These are phyloP conservation scores for Tremella mesenterica DNA, from an alignment of 768 basidiomycete genomes.

Conservation along the genomic window DNA sequence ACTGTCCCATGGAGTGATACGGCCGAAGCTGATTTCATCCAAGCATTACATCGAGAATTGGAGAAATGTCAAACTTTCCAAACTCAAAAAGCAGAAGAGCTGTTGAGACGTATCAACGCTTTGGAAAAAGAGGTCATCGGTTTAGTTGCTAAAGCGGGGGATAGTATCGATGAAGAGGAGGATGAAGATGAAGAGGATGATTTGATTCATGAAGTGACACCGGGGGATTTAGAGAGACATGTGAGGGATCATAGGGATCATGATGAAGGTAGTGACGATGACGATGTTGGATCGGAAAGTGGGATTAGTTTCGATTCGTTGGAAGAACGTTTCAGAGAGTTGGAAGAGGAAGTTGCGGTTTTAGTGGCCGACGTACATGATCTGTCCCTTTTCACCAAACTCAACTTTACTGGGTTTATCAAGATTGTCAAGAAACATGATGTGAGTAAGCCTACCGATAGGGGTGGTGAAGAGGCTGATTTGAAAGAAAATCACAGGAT, in stretches of 20 bases:
- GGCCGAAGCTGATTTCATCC: conserved; percentile 75
- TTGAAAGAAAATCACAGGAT: conserved; percentile 82
- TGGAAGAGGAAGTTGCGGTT: conserved; percentile 90
- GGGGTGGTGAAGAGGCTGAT: conserved; percentile 1
- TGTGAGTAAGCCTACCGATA: conserved; percentile 44
- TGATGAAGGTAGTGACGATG: conserved; percentile 45
- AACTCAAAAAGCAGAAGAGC: conserved; percentile 65
- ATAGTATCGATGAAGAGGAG: conserved; percentile 58
- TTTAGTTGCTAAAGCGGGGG: conserved; percentile 49
- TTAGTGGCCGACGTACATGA: conserved; percentile 66
- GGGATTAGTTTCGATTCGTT: conserved; percentile 60
- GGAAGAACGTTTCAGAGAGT: conserved; percentile 72
- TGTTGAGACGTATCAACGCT: conserved; percentile 67
- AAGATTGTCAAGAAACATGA: conserved; percentile 74
- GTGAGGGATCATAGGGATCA: conserved; percentile 23
- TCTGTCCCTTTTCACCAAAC: conserved; percentile 83
- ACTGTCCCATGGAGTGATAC: conserved; percentile 62
- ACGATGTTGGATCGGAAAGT: conserved; percentile 47
- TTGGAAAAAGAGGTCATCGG: conserved; percentile 73
- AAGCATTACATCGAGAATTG: conserved; percentile 70
- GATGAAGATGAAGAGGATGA: conserved; percentile 54
- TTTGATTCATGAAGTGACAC: conserved; percentile 24
- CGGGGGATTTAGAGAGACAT: conserved; percentile 24
- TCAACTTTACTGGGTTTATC: conserved; percentile 97
- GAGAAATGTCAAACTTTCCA: conserved; percentile 94